phyloP scores from a whole-genome alignment of 768 basidiomycete genomes.

The Phylloporus rhodoxanthus region DNA sequence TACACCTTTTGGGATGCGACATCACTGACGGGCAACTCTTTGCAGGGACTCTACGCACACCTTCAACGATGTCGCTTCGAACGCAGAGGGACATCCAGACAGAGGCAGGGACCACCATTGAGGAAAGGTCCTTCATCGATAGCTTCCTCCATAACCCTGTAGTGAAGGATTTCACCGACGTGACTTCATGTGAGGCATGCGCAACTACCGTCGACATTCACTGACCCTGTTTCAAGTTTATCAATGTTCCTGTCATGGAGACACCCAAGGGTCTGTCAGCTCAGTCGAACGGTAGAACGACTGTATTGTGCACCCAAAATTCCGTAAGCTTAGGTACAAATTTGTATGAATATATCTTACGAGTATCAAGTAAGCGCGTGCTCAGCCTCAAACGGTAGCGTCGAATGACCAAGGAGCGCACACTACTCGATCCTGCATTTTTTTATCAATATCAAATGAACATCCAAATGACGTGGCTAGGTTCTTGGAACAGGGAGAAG shows the following conservation, averaged over 20 bases:
- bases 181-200: neutral
- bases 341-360: too few relatives aligned
- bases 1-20: neutral
- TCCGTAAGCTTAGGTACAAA: too few relatives aligned
- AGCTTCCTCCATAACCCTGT: slow-evolving; percentile 13
- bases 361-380: too few relatives aligned
- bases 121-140: neutral
- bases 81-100: neutral
- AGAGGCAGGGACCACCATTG: neutral
- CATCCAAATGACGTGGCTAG: too few relatives aligned
- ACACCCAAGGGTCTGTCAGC: too few relatives aligned
- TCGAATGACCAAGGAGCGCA: too few relatives aligned
- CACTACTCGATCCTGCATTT: too few relatives aligned
- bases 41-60: neutral
- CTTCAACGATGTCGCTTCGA: neutral
- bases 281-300: too few relatives aligned
- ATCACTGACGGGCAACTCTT: neutral
- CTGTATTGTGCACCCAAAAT: too few relatives aligned
- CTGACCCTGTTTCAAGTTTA: neutral
- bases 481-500: too few relatives aligned
- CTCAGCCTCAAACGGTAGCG: too few relatives aligned
- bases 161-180: neutral
- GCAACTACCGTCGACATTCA: neutral
- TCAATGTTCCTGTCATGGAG: neutral
- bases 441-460: too few relatives aligned